Base-by-base conservation (phyloP, 164 flowering plant species). In the Kalanchoe fedtschenkoi region DNA sequence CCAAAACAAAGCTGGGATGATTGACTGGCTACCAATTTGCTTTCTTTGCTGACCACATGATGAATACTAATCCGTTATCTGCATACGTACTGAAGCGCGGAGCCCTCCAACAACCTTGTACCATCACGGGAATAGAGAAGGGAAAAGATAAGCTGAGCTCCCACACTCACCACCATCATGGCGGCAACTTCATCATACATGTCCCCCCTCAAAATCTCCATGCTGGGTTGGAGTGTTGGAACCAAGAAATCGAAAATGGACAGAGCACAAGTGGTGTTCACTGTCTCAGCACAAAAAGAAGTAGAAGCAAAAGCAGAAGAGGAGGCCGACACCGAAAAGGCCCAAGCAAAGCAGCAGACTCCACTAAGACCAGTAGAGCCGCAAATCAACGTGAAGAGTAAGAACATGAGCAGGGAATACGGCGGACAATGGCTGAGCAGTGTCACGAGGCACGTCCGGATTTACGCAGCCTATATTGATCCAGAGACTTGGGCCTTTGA, bases 391-490 rank as follows among this genome's bases (percentile, higher is more conserved):
- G 85, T 83, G 60, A 71, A 75, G 81, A 88, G 84, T 85, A 91
- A 77, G 78, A 83, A 81, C 77, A 74, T 88, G 80, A 60, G 74
- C 43, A 70, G 77, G 61, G 93, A 86, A 62, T 80, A 79, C 62
- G 95, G 95, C 19, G 89, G 97, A 1, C 83, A 87, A 59, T 90
- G 95, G 95, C 87, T 86, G 0, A 86, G 97, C 74, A 76, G 89
- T 38, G 70, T 68, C 13, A 87, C 95, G 0, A 68, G 97, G 22
- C 97, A 86, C 62, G 95, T 90, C 0, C 71, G 97, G 69, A 90
- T 90, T 61, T 88, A 73, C 39, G 91, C 97, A 0, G 91, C 97
- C 0, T 90, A 86, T 56, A 78, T 88, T 21, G 93, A 90, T 62
- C 97, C 95, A 0, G 84, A 74, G 22, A 88, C 97, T 7, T 69